These are phyloP conservation scores for Comarum palustre DNA, from an alignment of 306 rosid species.

Conservation along the genomic window DNA sequence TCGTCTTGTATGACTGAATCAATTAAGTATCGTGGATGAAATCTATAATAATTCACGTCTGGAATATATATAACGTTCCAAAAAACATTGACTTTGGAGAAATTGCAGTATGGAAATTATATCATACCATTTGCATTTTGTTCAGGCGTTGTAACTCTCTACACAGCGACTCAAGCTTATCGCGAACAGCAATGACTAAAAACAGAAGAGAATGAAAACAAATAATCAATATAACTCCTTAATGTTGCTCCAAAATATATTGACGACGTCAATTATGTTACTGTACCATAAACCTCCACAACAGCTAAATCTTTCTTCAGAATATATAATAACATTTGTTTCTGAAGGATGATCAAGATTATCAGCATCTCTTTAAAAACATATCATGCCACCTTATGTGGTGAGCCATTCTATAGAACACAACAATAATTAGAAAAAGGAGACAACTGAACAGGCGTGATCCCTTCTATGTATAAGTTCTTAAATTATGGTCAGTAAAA, in stretches of 20 bases:
- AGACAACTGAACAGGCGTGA: neutral
- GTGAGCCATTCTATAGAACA: neutral
- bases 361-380: neutral
- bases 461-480: neutral
- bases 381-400: neutral
- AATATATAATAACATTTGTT: neutral
- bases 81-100: slow-evolving; percentile 23
- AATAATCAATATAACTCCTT: slow-evolving; percentile 16
- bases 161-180: slow-evolving; percentile 89
- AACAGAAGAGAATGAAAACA: slow-evolving; percentile 21
- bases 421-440: neutral
- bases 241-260: slow-evolving; percentile 5
- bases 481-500: neutral
- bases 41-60: slow-evolving; percentile 1
- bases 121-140: slow-evolving; percentile 82
- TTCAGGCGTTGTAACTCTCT: slow-evolving; percentile 97
- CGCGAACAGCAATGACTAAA: slow-evolving; percentile 81
- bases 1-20: neutral
- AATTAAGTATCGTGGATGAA: neutral
- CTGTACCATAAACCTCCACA: neutral
- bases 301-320: neutral
- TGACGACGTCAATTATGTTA: neutral
- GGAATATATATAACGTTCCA: slow-evolving; percentile 1
- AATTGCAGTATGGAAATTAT: slow-evolving; percentile 20
- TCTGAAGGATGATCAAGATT: neutral